phyloP scores from a whole-genome alignment of 2,329 filamentous ascomycete genomes.

The Verticillium isaacii region DNA sequence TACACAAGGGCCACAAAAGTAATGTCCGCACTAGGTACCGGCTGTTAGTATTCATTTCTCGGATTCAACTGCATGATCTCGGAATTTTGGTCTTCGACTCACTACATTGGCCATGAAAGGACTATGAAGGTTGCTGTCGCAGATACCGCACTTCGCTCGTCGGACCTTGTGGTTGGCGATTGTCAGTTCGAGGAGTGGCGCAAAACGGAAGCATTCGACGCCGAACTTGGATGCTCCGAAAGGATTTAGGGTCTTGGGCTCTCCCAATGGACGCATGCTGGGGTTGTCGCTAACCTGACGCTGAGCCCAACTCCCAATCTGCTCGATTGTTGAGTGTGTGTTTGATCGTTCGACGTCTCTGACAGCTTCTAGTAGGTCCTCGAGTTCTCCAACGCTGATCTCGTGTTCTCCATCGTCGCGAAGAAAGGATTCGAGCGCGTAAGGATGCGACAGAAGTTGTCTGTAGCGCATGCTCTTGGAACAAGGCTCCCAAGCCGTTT shows the following conservation, averaged over 20 bases:
- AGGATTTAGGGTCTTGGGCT: background rate
- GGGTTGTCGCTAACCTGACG: background rate
- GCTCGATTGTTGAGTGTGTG: background rate
- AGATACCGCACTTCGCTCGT: background rate
- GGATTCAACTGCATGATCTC: background rate
- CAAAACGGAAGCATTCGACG: slow-evolving; percentile 11
- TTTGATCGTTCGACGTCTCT: background rate
- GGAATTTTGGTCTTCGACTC: background rate
- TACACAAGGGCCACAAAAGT: slow-evolving; percentile 23
- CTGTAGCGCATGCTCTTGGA: background rate
- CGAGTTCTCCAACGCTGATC: background rate
- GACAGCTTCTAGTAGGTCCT: background rate
- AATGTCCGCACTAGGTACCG: slow-evolving; percentile 24
- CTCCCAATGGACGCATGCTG: background rate
- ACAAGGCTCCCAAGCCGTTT: background rate
- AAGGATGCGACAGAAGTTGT: slow-evolving; percentile 14
- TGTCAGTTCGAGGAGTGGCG: slow-evolving; percentile 5
- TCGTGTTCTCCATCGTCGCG: background rate
- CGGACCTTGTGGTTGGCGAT: slow-evolving; percentile 9
- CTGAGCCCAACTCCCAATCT: slow-evolving; percentile 5
- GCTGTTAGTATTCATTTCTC: background rate
- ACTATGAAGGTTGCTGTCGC: background rate
- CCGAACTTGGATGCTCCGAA: slow-evolving; percentile 14
- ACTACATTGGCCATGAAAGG: background rate
- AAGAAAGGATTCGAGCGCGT: slow-evolving; percentile 20